A percentile compares a stretch with the other conserved stretches of the same genome.
Conservation (phyloP, 805 yeast species). For the Schwanniomyces pseudopolymorphus region DNA sequence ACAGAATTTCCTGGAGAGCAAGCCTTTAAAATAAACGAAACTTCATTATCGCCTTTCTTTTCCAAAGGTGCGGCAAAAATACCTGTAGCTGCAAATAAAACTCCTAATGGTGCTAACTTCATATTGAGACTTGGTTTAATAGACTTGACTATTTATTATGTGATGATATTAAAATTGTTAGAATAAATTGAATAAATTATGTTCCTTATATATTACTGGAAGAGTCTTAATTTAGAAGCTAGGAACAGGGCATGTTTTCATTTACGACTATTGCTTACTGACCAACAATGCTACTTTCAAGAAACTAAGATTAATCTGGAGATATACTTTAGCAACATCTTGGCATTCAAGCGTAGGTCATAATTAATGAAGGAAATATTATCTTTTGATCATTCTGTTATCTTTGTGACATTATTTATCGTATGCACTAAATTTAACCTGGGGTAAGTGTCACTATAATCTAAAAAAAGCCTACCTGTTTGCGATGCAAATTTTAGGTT, state of each 20-base stretch:
- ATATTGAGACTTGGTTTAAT: background rate
- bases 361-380: too few relatives aligned
- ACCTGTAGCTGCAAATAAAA: constrained; percentile 25
- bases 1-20: constrained; percentile 24
- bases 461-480: background rate
- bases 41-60: background rate
- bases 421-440: background rate
- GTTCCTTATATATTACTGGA: background rate
- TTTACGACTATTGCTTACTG: background rate
- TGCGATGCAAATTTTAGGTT: background rate
- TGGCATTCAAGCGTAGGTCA: background rate
- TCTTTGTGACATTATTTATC: background rate
- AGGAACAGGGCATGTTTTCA: background rate
- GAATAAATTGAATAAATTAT: background rate
- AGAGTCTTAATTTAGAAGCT: background rate
- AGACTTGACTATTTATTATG: background rate
- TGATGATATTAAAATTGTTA: too few relatives aligned
- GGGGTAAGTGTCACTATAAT: background rate
- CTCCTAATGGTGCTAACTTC: constrained; percentile 27
- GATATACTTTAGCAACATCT: background rate
- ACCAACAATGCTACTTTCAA: background rate
- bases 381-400: background rate
- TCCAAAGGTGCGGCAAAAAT: background rate
- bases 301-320: too few relatives aligned
- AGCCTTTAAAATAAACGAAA: constrained; percentile 8